Conservation (phyloP, 768 basidiomycete genomes). For the Hebeloma cylindrosporum region DNA sequence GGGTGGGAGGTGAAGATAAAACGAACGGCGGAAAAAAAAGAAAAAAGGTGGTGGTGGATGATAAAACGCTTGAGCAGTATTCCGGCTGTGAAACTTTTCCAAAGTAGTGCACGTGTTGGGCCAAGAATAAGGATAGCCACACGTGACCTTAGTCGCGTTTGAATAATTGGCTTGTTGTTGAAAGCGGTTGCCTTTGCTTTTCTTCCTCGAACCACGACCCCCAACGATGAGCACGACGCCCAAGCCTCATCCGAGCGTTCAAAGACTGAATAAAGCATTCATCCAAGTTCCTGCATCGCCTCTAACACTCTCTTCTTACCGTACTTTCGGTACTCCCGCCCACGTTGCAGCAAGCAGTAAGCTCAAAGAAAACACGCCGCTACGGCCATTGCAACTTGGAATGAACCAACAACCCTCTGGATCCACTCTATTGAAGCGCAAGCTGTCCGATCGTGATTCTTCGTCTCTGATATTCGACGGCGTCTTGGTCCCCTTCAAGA, state of each 20-base stretch:
- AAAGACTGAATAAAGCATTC: slow-evolving; percentile 48
- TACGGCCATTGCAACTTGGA: slow-evolving; percentile 25
- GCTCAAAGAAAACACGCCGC: slow-evolving; percentile 50
- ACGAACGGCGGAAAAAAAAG: slow-evolving; percentile 6
- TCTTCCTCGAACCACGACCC: slow-evolving; percentile 20
- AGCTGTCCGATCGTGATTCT: slow-evolving; percentile 38
- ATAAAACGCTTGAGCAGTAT: slow-evolving; percentile 6
- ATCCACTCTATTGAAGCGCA: slow-evolving; percentile 48
- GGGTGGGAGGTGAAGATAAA: slow-evolving; percentile 8
- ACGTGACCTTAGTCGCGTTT: slow-evolving; percentile 36
- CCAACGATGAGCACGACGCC: slow-evolving; percentile 31
- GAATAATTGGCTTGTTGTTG: slow-evolving; percentile 26
- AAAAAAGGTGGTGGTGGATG: slow-evolving; percentile 9
- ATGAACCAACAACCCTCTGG: slow-evolving; percentile 21
- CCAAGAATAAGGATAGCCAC: slow-evolving; percentile 11
- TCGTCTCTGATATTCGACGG: slow-evolving; percentile 17
- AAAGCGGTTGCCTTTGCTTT: slow-evolving; percentile 16
- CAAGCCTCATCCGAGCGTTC: slow-evolving; percentile 22
- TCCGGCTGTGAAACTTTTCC: slow-evolving; percentile 32
- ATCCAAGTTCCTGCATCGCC: slow-evolving; percentile 61
- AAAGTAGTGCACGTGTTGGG: slow-evolving; percentile 28
- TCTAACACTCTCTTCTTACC: slow-evolving; percentile 28
- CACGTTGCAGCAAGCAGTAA: slow-evolving; percentile 27
- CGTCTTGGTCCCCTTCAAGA: slow-evolving; percentile 29
- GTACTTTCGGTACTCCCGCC: slow-evolving; percentile 16